Percentiles rank a stretch among this genome's conserved stretches.
Evolutionary conservation across 495 filamentous ascomycete species (phyloP).

Genomic region (Lasiosphaeria ovina): DNA sequence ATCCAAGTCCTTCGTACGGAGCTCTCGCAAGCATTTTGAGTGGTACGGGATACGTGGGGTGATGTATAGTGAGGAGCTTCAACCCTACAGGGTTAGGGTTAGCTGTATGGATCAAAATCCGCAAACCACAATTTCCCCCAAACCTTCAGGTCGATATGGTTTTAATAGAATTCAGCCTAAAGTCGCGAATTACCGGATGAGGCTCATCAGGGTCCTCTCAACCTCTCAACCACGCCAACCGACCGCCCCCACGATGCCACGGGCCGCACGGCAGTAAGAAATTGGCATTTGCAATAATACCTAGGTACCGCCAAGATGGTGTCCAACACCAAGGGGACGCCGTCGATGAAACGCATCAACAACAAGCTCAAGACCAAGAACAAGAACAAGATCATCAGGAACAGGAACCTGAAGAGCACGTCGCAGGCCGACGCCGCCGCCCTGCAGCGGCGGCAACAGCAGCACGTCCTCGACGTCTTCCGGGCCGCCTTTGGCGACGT

Average conservation of each 20-base stretch:
- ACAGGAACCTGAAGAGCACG: background rate
- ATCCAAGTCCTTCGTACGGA: too few relatives aligned
- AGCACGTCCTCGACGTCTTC: conserved; percentile 77
- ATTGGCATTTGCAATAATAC: background rate
- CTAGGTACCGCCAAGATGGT: background rate
- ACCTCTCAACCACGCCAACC: background rate
- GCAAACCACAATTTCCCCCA: background rate
- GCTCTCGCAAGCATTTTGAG: too few relatives aligned
- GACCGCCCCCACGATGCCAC: background rate
- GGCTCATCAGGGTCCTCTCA: background rate
- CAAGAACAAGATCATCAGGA: background rate
- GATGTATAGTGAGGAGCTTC: too few relatives aligned
- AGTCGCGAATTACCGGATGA: background rate
- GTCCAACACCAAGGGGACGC: background rate
- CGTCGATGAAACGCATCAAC: background rate
- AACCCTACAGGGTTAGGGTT: background rate
- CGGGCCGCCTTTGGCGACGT: conserved; percentile 53
- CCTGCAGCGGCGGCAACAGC: conserved; percentile 51
- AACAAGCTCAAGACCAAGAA: background rate
- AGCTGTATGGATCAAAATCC: background rate
- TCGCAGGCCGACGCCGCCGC: background rate
- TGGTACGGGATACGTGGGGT: too few relatives aligned
- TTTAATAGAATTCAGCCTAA: background rate
- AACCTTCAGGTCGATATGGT: background rate
- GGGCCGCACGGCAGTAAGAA: background rate